Evolutionary conservation across 106 monocot genomes (phyloP), one percentile per base, ranked within the genome.

Genomic region (Posidonia australis): DNA sequence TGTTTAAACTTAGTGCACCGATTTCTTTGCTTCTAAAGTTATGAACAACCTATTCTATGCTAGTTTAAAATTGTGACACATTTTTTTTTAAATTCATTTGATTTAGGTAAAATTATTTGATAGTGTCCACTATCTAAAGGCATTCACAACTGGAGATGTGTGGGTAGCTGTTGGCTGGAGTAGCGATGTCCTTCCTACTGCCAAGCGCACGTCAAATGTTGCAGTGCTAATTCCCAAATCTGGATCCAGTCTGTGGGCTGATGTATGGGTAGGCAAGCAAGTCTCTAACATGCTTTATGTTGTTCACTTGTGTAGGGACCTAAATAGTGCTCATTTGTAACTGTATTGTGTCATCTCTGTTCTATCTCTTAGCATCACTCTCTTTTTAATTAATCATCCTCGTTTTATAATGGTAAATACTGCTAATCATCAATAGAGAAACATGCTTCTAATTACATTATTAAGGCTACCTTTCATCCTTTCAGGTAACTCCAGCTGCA

Each of bases 101-200:
- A 1, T 46, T 41, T 57, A 98, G 96, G 85, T 98, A 32, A 83
- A 78, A 30, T 48, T 85, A 13, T 98, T 98, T 70, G 96, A 98
- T 71, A 83, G 78, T 60, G 62, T 75, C 26, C 68, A 87, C 67
- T 98, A 98, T 68, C 56, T 98, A 10, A 98, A 87, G 65, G 82
- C 96, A 28, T 98, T 98, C 73, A 72, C 58, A 30, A 72, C 67
- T 31, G 96, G 90, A 66, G 96, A 98, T 76, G 90, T 85, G 12
- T 98, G 96, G 96, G 90, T 98, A 69, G 78, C 85, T 52, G 96
- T 98, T 16, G 96, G 96, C 22, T 98, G 96, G 96, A 90, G 90
- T 61, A 83, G 78, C 67, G 96, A 98, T 48, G 67, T 98, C 23
- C 78, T 98, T 75, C 85, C 96, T 74, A 72, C 80, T 46, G 87